Conservation (phyloP, 2,329 filamentous ascomycete species). For the Didymella pomorum region DNA sequence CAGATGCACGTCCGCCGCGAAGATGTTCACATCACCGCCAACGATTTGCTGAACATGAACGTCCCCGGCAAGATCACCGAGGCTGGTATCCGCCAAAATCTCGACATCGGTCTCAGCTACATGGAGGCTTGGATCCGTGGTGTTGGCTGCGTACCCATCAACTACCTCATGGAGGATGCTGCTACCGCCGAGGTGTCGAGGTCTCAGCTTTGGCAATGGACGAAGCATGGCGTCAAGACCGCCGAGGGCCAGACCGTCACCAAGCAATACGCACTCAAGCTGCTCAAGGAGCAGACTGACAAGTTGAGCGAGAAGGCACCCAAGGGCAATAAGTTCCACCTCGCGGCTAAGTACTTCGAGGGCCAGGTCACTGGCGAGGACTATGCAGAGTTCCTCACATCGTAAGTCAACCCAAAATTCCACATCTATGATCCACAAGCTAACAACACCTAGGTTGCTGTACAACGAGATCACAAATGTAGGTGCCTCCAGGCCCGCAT, state of each 20-base stretch:
- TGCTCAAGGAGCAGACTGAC: conserved; percentile 86
- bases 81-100: conserved; percentile 94
- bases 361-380: conserved; percentile 95
- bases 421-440: background rate
- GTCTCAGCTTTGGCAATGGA: conserved; percentile 97
- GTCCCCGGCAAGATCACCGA: conserved; percentile 92
- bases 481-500: conserved; percentile 66
- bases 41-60: conserved; percentile 98
- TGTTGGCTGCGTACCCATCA: conserved; percentile 95
- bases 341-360: conserved; percentile 92
- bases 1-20: conserved; percentile 91
- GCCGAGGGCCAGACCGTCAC: conserved; percentile 91
- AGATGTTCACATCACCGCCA: conserved; percentile 84
- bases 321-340: conserved; percentile 88
- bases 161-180: conserved; percentile 98
- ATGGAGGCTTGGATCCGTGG: conserved; percentile 99
- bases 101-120: conserved; percentile 95
- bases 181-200: conserved; percentile 96
- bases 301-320: conserved; percentile 76
- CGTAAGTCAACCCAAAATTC: conserved; percentile 60
- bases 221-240: conserved; percentile 75
- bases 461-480: conserved; percentile 88
- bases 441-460: conserved; percentile 66
- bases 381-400: conserved; percentile 94
- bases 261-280: conserved; percentile 86